phyloP scores from a whole-genome alignment of 108 stramenopile genomes.

The Bacterosira constricta region DNA sequence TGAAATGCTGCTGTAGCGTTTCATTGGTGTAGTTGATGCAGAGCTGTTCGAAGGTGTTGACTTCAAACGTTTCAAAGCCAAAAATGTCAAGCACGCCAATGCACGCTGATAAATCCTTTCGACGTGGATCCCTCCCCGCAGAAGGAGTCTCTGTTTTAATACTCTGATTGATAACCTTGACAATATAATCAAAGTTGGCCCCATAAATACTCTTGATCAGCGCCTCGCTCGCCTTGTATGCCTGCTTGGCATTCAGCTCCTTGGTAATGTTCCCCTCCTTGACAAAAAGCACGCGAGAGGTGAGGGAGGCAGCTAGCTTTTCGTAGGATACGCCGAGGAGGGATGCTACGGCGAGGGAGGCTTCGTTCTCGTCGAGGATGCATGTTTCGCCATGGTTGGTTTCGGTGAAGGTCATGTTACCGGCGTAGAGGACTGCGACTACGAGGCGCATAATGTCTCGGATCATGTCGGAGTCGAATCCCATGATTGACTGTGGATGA shows the following conservation, averaged over 20 bases:
- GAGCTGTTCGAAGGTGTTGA: conserved; percentile 89
- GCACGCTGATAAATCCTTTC: conserved; percentile 51
- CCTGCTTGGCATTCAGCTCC: conserved; percentile 57
- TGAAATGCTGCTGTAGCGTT: conserved; percentile 93
- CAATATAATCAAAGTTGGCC: conserved; percentile 73
- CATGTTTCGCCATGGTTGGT: conserved; percentile 55
- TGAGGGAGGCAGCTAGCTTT: conserved; percentile 56
- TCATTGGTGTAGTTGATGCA: conserved; percentile 96
- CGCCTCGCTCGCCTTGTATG: conserved; percentile 82
- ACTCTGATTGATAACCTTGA: conserved; percentile 57
- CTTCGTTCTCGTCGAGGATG: conserved; percentile 37
- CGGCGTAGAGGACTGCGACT: conserved; percentile 68
- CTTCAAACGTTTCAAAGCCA: conserved; percentile 94
- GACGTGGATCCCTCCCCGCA: conserved; percentile 27
- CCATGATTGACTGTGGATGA: conserved; percentile 55
- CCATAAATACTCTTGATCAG: conserved; percentile 92
- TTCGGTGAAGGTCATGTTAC: conserved; percentile 67
- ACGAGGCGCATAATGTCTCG: conserved; percentile 57
- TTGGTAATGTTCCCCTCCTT: conserved; percentile 58
- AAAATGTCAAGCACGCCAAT: conserved; percentile 98
- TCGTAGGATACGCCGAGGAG: conserved; percentile 65
- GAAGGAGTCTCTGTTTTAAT: conserved; percentile 39
- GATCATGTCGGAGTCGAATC: conserved; percentile 54
- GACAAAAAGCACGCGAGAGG: conserved; percentile 54
- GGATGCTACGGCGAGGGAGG: conserved; percentile 56